A percentile compares a stretch with the other conserved stretches of the same genome.
Evolutionary conservation across 495 filamentous ascomycete species (phyloP).

Genomic region (Tuber melanosporum): DNA sequence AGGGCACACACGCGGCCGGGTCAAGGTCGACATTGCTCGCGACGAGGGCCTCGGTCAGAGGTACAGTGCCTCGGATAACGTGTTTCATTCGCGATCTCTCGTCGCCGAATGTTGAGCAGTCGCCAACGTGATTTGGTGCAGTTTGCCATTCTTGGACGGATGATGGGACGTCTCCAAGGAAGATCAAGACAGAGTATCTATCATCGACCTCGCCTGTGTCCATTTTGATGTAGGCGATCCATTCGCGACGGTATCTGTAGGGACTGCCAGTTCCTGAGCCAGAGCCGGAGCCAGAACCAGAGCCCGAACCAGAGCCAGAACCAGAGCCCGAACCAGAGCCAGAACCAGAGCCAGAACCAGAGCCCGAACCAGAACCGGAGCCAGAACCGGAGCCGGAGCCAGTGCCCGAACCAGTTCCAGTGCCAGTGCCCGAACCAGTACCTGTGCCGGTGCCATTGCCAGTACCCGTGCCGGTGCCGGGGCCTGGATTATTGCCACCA

Average conservation of each 20-base stretch:
- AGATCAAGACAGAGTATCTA: slow-evolving; percentile 21
- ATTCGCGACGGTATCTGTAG: slow-evolving; percentile 30
- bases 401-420: not conserved
- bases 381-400: not conserved
- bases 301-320: not conserved
- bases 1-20: slow-evolving; percentile 21
- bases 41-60: slow-evolving; percentile 33
- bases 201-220: slow-evolving; percentile 34
- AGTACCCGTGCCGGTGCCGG: not conserved
- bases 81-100: slow-evolving; percentile 10
- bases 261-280: not conserved
- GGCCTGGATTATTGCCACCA: not conserved
- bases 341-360: not conserved
- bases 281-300: not conserved
- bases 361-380: not conserved
- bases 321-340: not conserved
- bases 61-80: slow-evolving; percentile 33
- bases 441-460: not conserved
- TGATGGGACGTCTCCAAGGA: slow-evolving; percentile 24
- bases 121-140: slow-evolving; percentile 25
- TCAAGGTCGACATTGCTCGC: slow-evolving; percentile 18
- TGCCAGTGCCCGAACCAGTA: not conserved
- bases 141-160: slow-evolving; percentile 9
- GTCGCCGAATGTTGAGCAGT: slow-evolving; percentile 17
- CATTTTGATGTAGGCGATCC: slow-evolving; percentile 31